phyloP scores from a whole-genome alignment of 2,329 filamentous ascomycete genomes.

The Claviceps pazoutovae region DNA sequence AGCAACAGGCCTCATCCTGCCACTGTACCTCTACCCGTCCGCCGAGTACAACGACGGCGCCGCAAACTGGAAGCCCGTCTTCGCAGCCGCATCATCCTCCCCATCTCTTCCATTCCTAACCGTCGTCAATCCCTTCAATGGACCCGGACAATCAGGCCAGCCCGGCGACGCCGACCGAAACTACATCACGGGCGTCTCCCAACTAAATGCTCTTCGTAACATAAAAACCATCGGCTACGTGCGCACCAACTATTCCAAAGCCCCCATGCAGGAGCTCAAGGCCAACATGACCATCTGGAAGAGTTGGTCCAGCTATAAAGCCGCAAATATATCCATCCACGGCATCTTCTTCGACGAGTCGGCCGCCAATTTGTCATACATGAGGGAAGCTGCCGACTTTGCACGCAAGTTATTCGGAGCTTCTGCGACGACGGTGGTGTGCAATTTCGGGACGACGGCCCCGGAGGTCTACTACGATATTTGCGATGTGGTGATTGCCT shows the following conservation, averaged over 20 bases:
- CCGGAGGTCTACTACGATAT: slow-evolving; percentile 10
- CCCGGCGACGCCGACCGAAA: slow-evolving; percentile 12
- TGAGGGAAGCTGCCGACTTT: slow-evolving; percentile 8
- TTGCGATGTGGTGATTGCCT: slow-evolving; percentile 13
- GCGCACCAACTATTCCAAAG: slow-evolving; percentile 9
- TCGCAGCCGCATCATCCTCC: slow-evolving; percentile 6
- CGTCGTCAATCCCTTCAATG: slow-evolving; percentile 11
- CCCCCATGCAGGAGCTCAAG: slow-evolving; percentile 10
- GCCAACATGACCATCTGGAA: slow-evolving; percentile 10
- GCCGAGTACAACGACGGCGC: slow-evolving; percentile 9
- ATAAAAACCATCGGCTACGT: slow-evolving; percentile 13
- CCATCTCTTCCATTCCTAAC: slow-evolving; percentile 8
- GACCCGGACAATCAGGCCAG: slow-evolving; percentile 9
- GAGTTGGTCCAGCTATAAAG: slow-evolving; percentile 8
- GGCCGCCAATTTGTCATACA: slow-evolving; percentile 7
- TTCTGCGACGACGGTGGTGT: slow-evolving; percentile 8
- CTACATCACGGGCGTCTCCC: slow-evolving; percentile 10
- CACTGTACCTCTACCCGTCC: slow-evolving; percentile 13
- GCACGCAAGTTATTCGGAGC: slow-evolving; percentile 3
- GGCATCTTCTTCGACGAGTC: slow-evolving; percentile 14
- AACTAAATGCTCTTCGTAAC: slow-evolving; percentile 11
- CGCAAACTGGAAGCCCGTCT: slow-evolving; percentile 11
- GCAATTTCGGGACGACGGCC: slow-evolving; percentile 12
- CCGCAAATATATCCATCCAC: slow-evolving; percentile 8
- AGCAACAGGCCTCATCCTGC: slow-evolving; percentile 10